Evolutionary conservation across 2,329 filamentous ascomycete species (phyloP).

Genomic region (Aspergillus sclerotialis): DNA sequence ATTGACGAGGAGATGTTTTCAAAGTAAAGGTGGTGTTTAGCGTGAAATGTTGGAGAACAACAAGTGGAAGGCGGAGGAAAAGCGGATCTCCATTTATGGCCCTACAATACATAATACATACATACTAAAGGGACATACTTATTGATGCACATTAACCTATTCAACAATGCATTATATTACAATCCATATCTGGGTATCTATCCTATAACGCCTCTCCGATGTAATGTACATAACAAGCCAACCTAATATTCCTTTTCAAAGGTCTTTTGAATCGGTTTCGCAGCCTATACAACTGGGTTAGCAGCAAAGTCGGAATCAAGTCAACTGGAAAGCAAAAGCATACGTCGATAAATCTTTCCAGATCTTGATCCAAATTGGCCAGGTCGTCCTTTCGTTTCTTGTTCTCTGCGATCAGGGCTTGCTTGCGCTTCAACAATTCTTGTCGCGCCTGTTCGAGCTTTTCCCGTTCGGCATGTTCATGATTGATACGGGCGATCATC

Average conservation of each 20-base stretch:
- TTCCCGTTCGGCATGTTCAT: conserved; percentile 80
- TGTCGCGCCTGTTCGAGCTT: conserved; percentile 77
- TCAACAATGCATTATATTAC: background rate
- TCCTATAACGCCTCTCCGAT: conserved; percentile 2
- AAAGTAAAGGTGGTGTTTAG: too few species aligned
- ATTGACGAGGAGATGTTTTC: too few species aligned
- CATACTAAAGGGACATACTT: too few species aligned
- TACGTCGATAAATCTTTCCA: conserved; percentile 91
- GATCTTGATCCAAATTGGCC: conserved; percentile 79
- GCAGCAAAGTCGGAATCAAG: conserved; percentile 3
- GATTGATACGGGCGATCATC: conserved; percentile 84
- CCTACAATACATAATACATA: too few species aligned
- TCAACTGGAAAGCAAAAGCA: conserved; percentile 23
- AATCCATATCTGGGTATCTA: conserved; percentile 10
- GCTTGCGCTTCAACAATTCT: conserved; percentile 66
- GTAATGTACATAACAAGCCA: too few species aligned
- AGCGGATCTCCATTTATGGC: too few species aligned
- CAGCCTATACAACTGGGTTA: conserved; percentile 50
- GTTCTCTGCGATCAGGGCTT: conserved; percentile 65
- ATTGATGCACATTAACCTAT: too few species aligned
- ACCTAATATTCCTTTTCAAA: conserved; percentile 65
- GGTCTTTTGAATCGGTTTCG: conserved; percentile 78
- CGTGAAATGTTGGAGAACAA: too few species aligned
- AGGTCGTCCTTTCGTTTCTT: conserved; percentile 91
- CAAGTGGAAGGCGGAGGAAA: too few species aligned